Base-by-base conservation (phyloP, 441 rosid genomes). In the Flueggea neowawraea region DNA sequence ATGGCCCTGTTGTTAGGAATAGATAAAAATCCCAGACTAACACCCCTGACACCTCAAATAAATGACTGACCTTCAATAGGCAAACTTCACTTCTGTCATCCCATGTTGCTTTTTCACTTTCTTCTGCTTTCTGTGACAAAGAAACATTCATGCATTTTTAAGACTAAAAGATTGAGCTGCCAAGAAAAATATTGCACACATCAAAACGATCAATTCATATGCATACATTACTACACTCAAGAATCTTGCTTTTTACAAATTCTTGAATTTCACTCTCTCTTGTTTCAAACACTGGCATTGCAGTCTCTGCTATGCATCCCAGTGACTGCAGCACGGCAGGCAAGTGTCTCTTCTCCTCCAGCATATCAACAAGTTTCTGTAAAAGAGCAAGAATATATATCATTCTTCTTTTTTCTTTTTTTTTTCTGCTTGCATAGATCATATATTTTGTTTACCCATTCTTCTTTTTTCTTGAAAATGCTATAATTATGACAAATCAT, bases 241-340 rank as follows among this genome's bases (percentile, higher is more conserved):
- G 84, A 76, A 96, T 96, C 68, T 90, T 82, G 91, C 68, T 82
- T 76, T 66, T 79, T 65, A 96, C 82, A 68, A 85, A 93, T 61
- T 90, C 96, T 64, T 78, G 86, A 68, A 93, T 81, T 77, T 96
- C 98, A 33, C 71, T 80, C 78, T 90, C 98, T 76, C 98, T 87
- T 61, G 99, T 96, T 77, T 96, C 99, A 69, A 90, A 96, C 73
- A 96, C 97, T 3, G 99, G 88, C 92, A 89, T 87, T 4, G 99
- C 99, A 69, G 91, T 87, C 83, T 93, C 91, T 33, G 99, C 97
- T 66, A 96, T 96, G 73, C 99, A 96, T 69, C 99, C 99, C 64
- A 96, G 80, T 64, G 96, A 89, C 63, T 96, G 99, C 50, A 96
- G 86, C 41, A 96, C 93, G 61, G 99, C 92, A 31, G 98, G 95